A percentile compares a stretch with the other conserved stretches of the same genome.
Evolutionary conservation across 169 alveolate genomes (phyloP).

Genomic region (Cryptosporidium sp.): DNA sequence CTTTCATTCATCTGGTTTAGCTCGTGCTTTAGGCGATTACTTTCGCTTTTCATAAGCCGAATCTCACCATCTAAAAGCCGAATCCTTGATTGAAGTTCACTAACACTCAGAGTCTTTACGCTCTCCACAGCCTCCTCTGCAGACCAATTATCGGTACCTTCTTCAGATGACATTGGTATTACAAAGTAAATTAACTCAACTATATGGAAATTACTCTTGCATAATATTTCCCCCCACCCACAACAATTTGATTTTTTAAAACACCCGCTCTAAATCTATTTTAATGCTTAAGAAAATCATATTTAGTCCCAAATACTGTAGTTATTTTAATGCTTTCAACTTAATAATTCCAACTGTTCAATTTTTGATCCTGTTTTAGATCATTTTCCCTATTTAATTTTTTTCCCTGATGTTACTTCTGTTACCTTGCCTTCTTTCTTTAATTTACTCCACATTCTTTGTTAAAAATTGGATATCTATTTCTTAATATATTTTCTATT

Average conservation of each 20-base stretch:
- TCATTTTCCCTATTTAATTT: background rate
- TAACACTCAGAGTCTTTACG: slow-evolving; percentile 36
- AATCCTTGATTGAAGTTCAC: slow-evolving; percentile 49
- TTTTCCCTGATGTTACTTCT: background rate
- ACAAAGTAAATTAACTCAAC: background rate
- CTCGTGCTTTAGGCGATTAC: slow-evolving; percentile 89
- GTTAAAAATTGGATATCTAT: background rate
- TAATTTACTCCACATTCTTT: too few relatives aligned
- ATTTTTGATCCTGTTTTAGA: too few relatives aligned
- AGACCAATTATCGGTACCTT: slow-evolving; percentile 57
- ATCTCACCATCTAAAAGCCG: slow-evolving; percentile 81
- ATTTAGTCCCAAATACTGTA: too few relatives aligned
- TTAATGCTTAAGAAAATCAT: too few relatives aligned
- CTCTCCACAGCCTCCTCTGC: slow-evolving; percentile 73
- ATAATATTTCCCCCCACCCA: slow-evolving; percentile 31
- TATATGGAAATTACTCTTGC: background rate
- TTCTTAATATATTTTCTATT: too few relatives aligned
- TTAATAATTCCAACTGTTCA: background rate
- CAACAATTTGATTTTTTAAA: background rate
- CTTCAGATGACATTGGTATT: slow-evolving; percentile 36
- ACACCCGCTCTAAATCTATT: slow-evolving; percentile 45
- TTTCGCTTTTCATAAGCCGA: slow-evolving; percentile 88
- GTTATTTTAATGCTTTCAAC: background rate
- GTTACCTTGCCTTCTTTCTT: background rate
- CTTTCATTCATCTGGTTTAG: slow-evolving; percentile 87